A percentile compares a stretch with the other conserved stretches of the same genome.
Conservation (phyloP, 495 filamentous ascomycete genomes). For the Aspergillus biplanus region DNA sequence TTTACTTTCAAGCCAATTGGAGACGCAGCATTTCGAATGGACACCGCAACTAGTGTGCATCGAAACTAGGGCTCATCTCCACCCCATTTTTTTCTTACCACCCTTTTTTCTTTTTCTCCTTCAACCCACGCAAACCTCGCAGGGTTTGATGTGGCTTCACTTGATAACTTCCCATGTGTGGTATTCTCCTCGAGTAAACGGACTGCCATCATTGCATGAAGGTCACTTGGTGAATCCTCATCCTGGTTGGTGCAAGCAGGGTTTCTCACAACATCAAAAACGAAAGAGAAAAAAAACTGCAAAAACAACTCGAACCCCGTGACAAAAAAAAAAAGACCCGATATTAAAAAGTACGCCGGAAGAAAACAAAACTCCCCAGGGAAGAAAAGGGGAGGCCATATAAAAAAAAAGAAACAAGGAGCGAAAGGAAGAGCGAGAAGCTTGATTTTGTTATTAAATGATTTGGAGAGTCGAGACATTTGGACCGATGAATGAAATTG, state of each 20-base stretch:
- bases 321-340: conserved; percentile 19
- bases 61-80: conserved; percentile 2
- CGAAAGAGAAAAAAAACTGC: conserved; percentile 27
- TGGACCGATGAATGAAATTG: conserved; percentile 18
- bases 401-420: conserved; percentile 22
- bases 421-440: conserved; percentile 4
- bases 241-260: conserved; percentile 28
- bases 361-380: conserved; percentile 6
- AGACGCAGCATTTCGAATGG: conserved; percentile 10
- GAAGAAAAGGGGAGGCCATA: conserved; percentile 8
- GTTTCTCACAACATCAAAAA: conserved; percentile 25
- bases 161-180: conserved; percentile 12
- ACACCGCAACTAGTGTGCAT: not conserved
- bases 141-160: conserved; percentile 43
- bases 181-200: conserved; percentile 5
- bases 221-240: not conserved
- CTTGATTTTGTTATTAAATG: conserved; percentile 23
- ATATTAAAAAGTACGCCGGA: conserved; percentile 14
- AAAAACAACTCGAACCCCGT: conserved; percentile 8
- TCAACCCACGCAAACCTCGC: conserved; percentile 13
- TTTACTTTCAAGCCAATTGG: conserved; percentile 19
- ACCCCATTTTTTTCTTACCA: conserved; percentile 18
- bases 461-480: conserved; percentile 22
- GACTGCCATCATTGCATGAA: not conserved
- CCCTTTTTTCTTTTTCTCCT: conserved; percentile 15